A percentile compares a stretch with the other conserved stretches of the same genome.
Conservation (phyloP, 2,329 filamentous ascomycete genomes). For the Epichloe brachyelytri region DNA sequence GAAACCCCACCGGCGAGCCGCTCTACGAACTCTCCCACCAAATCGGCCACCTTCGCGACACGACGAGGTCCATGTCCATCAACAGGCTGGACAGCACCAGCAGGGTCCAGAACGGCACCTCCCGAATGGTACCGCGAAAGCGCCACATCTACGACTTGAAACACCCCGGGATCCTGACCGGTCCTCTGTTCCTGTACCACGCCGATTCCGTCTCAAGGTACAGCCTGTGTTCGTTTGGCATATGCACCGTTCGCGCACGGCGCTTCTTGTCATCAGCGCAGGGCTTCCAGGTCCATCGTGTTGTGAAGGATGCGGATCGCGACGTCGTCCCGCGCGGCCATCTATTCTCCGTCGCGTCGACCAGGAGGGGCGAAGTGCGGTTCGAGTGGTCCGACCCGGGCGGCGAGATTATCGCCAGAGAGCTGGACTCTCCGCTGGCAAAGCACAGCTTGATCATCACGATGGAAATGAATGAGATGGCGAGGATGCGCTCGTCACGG, state of each 20-base stretch:
- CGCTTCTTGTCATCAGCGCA: slow-evolving; percentile 10
- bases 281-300: slow-evolving; percentile 19
- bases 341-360: slow-evolving; percentile 17
- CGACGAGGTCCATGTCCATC: slow-evolving; percentile 18
- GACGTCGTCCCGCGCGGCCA: slow-evolving; percentile 11
- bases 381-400: slow-evolving; percentile 21
- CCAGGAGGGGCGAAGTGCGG: slow-evolving; percentile 13
- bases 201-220: slow-evolving; percentile 19
- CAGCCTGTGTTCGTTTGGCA: slow-evolving; percentile 17
- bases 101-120: slow-evolving; percentile 5
- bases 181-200: slow-evolving; percentile 20
- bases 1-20: slow-evolving; percentile 14
- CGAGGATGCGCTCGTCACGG: slow-evolving; percentile 22
- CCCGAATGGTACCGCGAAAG: slow-evolving; percentile 15
- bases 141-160: slow-evolving; percentile 23
- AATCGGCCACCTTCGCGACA: slow-evolving; percentile 19
- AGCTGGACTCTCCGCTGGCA: slow-evolving; percentile 15
- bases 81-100: slow-evolving; percentile 19
- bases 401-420: slow-evolving; percentile 18
- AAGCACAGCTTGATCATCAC: slow-evolving; percentile 19
- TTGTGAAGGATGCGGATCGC: slow-evolving; percentile 13
- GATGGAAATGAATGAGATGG: slow-evolving; percentile 15
- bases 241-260: slow-evolving; percentile 13
- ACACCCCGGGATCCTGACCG: slow-evolving; percentile 15
- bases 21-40: slow-evolving; percentile 25